Base-by-base conservation (phyloP, 2,329 filamentous ascomycete genomes). In the Diaporthe ilicicola region DNA sequence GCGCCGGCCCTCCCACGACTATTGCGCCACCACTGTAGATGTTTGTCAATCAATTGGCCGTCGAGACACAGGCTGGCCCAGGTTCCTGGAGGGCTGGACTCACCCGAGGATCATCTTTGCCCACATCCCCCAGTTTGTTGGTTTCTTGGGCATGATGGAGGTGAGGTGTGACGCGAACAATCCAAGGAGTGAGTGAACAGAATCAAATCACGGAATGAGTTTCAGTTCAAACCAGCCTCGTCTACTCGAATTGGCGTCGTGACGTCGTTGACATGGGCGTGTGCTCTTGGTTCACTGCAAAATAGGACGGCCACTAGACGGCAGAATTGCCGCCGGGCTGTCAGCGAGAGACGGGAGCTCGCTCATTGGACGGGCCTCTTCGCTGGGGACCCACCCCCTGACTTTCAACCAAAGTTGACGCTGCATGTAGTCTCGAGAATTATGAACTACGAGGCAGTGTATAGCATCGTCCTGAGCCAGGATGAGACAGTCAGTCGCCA, bases 1-100 rank as follows among this genome's bases (percentile, higher is more conserved):
- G 84, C 19, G 92, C 92, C 29, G 96, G 96, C 4, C 96, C 96
- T 66, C 96, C 96, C 72, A 98, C 87, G 77, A 90, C 91, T 76
- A 96, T 86, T 56, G 86, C 82, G 51, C 85, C 86, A 76, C 93
- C 93, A 71, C 95, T 98, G 77, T 74, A 68, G 29, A 61, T 46
- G 39, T 17, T 19, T 46, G 44, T 74, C 32, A 72, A 76, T 71
- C 66, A 72, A 76, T 71, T 65, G 53, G 34, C 48, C 72, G 50
- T 62, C 75, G 67, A 73, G 68, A 59, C 42, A 32, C 27, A 29
- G 53, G 48, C 66, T 50, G 67, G 73, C 32, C 48, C n/a, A 19
- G 22, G 17, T 51, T 17, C 29, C 27, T 24, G 32, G 17, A 13
- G 50, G 29, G 9, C 50, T 29, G 19, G 59, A 81, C 90, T 83